phyloP scores from a whole-genome alignment of 2,329 filamentous ascomycete species.

The Monosporascus sp. region DNA sequence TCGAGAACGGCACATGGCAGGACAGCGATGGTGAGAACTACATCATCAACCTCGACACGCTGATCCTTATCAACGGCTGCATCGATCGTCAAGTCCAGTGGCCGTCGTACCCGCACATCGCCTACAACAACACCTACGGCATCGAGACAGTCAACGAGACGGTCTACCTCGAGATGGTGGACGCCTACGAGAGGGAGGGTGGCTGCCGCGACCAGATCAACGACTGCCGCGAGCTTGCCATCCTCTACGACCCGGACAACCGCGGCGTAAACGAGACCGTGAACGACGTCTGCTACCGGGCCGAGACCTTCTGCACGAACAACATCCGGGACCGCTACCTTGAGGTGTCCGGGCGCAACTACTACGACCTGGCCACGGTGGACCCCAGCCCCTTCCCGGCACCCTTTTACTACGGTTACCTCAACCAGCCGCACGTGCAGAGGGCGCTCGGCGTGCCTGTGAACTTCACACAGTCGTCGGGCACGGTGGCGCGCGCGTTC shows the following conservation, averaged over 20 bases:
- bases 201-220: conserved; percentile 51
- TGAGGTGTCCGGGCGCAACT: conserved; percentile 35
- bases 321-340: conserved; percentile 20
- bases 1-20: conserved; percentile 24
- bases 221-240: conserved; percentile 42
- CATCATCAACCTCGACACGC: conserved; percentile 28
- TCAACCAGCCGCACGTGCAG: conserved; percentile 54
- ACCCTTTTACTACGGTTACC: conserved; percentile 47
- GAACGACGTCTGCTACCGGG: conserved; percentile 34
- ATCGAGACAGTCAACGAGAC: conserved; percentile 32
- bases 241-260: conserved; percentile 44
- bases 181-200: conserved; percentile 23
- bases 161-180: conserved; percentile 23
- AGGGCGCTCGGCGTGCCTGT: conserved; percentile 52
- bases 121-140: conserved; percentile 40
- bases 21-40: conserved; percentile 22
- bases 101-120: conserved; percentile 37
- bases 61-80: conserved; percentile 54
- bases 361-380: conserved; percentile 52
- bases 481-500: conserved; percentile 42
- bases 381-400: conserved; percentile 47
- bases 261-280: conserved; percentile 38
- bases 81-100: conserved; percentile 42
- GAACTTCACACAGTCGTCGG: conserved; percentile 47
- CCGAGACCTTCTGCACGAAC: conserved; percentile 20